Evolutionary conservation across 73 alveolate species (phyloP).

Genomic region (Tetrahymena borealis): DNA sequence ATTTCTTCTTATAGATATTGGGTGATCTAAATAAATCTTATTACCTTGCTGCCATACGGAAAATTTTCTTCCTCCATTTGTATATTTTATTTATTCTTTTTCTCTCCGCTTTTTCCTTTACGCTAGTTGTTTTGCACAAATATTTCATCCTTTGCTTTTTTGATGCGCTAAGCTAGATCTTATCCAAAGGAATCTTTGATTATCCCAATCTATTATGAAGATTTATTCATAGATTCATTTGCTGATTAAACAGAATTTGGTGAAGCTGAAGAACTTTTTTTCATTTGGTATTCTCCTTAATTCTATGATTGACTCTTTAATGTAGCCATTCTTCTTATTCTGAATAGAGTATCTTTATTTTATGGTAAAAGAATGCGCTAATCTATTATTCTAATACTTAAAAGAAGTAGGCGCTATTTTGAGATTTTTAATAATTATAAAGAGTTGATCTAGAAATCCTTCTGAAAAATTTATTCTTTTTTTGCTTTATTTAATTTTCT

Average conservation of each 20-base stretch:
- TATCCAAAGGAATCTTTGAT: background rate
- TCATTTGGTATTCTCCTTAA: background rate
- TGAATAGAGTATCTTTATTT: background rate
- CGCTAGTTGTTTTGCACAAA: background rate
- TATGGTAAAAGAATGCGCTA: background rate
- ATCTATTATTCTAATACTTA: background rate
- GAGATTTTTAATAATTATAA: background rate
- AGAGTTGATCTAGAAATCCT: background rate
- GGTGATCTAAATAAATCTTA: too few species aligned
- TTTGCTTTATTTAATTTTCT: background rate
- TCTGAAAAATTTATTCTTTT: background rate
- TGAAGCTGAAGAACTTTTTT: background rate
- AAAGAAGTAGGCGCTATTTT: slow-evolving; percentile 1
- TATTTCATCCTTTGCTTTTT: background rate
- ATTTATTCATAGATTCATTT: background rate
- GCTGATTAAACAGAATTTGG: background rate
- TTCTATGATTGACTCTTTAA: too few species aligned
- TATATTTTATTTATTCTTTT: background rate
- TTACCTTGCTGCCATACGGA: background rate
- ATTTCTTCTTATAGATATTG: too few species aligned
- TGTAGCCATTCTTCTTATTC: too few species aligned
- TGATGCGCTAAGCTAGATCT: background rate
- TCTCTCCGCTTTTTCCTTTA: background rate
- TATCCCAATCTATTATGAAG: background rate
- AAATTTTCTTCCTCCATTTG: background rate